Base-by-base conservation (phyloP, 441 rosid genomes). In the Monsonia emarginata region DNA sequence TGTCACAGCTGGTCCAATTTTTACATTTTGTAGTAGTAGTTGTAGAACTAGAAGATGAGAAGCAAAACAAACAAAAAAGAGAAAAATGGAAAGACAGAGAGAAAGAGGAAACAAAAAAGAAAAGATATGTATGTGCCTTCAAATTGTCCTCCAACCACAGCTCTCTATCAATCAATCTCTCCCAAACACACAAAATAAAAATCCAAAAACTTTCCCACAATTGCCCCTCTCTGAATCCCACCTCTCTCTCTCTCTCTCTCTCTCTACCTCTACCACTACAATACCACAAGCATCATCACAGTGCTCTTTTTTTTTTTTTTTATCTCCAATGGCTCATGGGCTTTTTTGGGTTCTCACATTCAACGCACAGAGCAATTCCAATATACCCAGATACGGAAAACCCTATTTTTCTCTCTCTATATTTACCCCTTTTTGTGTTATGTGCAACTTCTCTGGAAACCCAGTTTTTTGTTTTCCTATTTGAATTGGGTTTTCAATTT, bases 111-210 rank as follows among this genome's bases (percentile, higher is more conserved):
- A 38, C 31, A 24, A 75, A 32, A 24, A n/a, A n/a, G n/a, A 44
- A 57, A 57, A 56, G 63, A 75, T 52, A 21, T 65, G 57, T 24
- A 65, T 63, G 63, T 71, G 69, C 67, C 72, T 66, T 73, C 81
- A 64, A n/a, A 42, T 71, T 75, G 56, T 72, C 79, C 60, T 75
- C 77, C 72, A 75, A 66, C 76, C 75, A 66, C 69, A 32, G 68
- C 76, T 63, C 69, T 72, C 69, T 48, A 14, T 16, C 54, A 5
- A 36, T 36, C 42, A 36, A 46, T 46, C 63, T 74, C 42, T 64
- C 36, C 65, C 52, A 60, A 31, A 59, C n/a, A 57, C 68, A 54
- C 44, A 64, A 54, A 10, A 36, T 56, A 40, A 48, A 50, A 16
- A 19, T 46, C 54, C 66, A 52, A 52, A 2, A 52, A 2, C 31